Evolutionary conservation across 2,329 filamentous ascomycete species (phyloP).

Genomic region (Phoma sp.): DNA sequence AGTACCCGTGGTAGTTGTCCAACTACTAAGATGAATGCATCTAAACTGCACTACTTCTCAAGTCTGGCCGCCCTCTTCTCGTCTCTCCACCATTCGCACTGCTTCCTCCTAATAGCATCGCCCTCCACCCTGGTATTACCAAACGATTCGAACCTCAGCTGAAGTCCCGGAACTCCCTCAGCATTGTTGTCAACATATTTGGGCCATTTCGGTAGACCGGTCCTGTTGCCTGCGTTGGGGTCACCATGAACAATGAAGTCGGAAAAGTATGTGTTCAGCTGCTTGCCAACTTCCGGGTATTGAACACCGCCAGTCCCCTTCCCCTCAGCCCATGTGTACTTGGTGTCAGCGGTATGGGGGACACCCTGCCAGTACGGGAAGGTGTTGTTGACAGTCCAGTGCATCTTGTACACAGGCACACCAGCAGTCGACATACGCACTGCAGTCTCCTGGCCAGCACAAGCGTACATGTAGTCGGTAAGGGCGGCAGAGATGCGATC

Average conservation of each 20-base stretch:
- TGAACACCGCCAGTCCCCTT: constrained; percentile 50
- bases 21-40: no score
- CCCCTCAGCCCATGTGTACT: constrained; percentile 57
- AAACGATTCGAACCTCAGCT: constrained; percentile 33
- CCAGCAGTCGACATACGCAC: constrained; percentile 44
- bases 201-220: constrained; percentile 48
- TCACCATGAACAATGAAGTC: constrained; percentile 50
- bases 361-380: constrained; percentile 31
- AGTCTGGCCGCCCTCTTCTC: constrained; percentile 24
- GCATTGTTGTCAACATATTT: constrained; percentile 37
- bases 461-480: constrained; percentile 55
- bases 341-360: constrained; percentile 41
- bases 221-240: constrained; percentile 42
- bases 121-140: constrained; percentile 34
- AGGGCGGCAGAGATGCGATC: constrained; percentile 51
- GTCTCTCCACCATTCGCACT: constrained; percentile 41
- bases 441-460: constrained; percentile 55
- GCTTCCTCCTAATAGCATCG: constrained; percentile 30
- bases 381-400: constrained; percentile 30
- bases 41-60: constrained; percentile 25
- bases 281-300: constrained; percentile 49
- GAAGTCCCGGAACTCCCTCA: constrained; percentile 22
- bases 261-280: constrained; percentile 50
- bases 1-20: constrained; percentile 37
- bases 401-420: constrained; percentile 37